A percentile compares a stretch with the other conserved stretches of the same genome.
phyloP scores from a whole-genome alignment of 176 grass and related monocot species.

The Zea luxurians region DNA sequence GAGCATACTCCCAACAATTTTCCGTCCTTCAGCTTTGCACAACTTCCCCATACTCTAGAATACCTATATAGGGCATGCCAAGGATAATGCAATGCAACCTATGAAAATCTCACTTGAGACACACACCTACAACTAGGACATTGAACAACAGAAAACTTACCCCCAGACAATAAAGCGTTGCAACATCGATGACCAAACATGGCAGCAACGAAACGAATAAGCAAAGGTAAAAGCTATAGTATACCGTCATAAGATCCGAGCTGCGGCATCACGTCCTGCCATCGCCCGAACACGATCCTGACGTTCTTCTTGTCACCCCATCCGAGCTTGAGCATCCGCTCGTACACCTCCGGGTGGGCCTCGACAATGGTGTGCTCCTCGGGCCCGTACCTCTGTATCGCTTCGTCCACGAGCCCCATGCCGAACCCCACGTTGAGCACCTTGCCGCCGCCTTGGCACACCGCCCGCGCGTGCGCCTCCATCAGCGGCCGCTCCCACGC shows the following conservation, averaged over 20 bases:
- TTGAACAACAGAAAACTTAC: neutral
- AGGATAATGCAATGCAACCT: neutral
- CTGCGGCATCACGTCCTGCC: constrained; percentile 82
- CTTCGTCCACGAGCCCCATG: constrained; percentile 92
- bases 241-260: constrained; percentile 89
- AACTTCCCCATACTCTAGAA: neutral
- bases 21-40: neutral
- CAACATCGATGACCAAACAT: constrained; percentile 15
- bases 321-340: constrained; percentile 72
- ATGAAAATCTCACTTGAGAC: neutral
- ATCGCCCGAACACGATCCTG: constrained; percentile 75
- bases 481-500: constrained; percentile 92
- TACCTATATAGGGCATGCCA: neutral
- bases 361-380: constrained; percentile 91
- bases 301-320: constrained; percentile 92
- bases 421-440: constrained; percentile 92
- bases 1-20: neutral
- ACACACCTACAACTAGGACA: neutral
- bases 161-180: constrained; percentile 9
- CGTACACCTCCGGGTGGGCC: constrained; percentile 81
- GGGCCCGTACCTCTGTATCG: constrained; percentile 75
- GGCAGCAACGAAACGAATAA: neutral
- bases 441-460: constrained; percentile 57
- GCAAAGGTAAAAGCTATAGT: neutral
- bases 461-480: constrained; percentile 87